phyloP scores from a whole-genome alignment of 352 stramenopile species.

The Globisporangium cylindrosporum region DNA sequence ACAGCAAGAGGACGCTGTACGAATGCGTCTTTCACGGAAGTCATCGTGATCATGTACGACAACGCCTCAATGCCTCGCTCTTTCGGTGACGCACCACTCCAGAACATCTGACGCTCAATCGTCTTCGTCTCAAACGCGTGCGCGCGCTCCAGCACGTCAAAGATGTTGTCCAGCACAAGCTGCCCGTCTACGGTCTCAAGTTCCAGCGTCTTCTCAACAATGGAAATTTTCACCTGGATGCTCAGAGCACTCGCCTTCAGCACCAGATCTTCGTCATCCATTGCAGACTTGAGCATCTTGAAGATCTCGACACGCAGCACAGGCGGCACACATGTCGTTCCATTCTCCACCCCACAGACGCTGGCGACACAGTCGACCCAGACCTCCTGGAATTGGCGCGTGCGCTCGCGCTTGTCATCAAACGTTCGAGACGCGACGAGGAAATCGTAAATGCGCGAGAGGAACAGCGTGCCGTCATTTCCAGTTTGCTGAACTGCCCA shows the following conservation, averaged over 20 bases:
- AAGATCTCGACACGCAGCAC: constrained; percentile 71
- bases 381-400: constrained; percentile 64
- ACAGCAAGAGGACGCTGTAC: constrained; percentile 53
- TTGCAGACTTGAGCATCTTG: constrained; percentile 61
- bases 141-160: constrained; percentile 65
- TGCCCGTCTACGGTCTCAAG: constrained; percentile 52
- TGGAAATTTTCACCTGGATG: constrained; percentile 80
- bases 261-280: constrained; percentile 75
- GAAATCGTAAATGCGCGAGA: constrained; percentile 54
- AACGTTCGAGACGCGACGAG: constrained; percentile 53
- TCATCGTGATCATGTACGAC: constrained; percentile 85
- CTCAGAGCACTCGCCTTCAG: constrained; percentile 71
- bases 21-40: constrained; percentile 75
- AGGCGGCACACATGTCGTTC: constrained; percentile 58
- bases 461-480: constrained; percentile 58
- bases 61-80: constrained; percentile 81
- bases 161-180: constrained; percentile 70
- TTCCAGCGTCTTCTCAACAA: constrained; percentile 82
- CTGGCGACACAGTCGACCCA: constrained; percentile 82
- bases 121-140: constrained; percentile 49
- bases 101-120: constrained; percentile 43
- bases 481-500: constrained; percentile 66
- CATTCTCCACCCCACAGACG: constrained; percentile 74
- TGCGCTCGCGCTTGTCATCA: constrained; percentile 36
- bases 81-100: constrained; percentile 70